Percentiles rank a stretch among this genome's conserved stretches.
Conservation (phyloP, 2,329 filamentous ascomycete genomes). For the Didymosphaeria variabile region DNA sequence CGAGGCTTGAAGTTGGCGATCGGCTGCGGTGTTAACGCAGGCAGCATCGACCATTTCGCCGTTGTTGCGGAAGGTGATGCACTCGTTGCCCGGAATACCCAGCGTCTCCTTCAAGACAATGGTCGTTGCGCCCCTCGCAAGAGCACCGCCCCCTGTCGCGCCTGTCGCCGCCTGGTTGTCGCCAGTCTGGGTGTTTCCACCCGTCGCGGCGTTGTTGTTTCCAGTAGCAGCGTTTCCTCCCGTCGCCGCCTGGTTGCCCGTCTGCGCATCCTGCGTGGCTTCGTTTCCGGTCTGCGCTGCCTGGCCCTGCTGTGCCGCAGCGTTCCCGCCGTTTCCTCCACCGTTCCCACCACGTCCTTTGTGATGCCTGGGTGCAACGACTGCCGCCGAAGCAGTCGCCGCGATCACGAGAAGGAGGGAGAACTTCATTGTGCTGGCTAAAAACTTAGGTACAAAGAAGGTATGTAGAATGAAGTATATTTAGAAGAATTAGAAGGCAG, state of each 20-base stretch:
- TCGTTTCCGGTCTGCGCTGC: background rate
- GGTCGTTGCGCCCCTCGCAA: conserved; percentile 25
- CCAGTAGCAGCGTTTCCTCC: background rate
- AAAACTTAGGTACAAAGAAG: background rate
- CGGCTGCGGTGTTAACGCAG: conserved; percentile 48
- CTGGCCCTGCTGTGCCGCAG: background rate
- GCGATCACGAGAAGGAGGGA: conserved; percentile 1
- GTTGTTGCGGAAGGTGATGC: conserved; percentile 56
- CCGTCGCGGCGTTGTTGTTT: too few relatives aligned
- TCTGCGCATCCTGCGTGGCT: conserved; percentile 1
- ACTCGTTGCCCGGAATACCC: conserved; percentile 42
- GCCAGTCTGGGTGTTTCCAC: background rate
- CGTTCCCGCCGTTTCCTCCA: background rate
- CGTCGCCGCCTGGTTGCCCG: background rate
- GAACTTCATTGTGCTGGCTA: background rate
- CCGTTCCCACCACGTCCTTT: background rate
- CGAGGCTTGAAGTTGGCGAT: conserved; percentile 53
- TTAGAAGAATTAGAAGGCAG: too few relatives aligned
- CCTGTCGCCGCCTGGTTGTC: background rate
- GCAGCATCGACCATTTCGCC: conserved; percentile 56
- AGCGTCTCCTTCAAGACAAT: conserved; percentile 52
- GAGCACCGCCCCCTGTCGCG: background rate
- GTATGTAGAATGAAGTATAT: background rate
- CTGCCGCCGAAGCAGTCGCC: conserved; percentile 1
- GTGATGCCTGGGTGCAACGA: background rate